Evolutionary conservation across 441 rosid species (phyloP), one percentile per base, ranked within the genome.

Genomic region (Omphalea diandra): DNA sequence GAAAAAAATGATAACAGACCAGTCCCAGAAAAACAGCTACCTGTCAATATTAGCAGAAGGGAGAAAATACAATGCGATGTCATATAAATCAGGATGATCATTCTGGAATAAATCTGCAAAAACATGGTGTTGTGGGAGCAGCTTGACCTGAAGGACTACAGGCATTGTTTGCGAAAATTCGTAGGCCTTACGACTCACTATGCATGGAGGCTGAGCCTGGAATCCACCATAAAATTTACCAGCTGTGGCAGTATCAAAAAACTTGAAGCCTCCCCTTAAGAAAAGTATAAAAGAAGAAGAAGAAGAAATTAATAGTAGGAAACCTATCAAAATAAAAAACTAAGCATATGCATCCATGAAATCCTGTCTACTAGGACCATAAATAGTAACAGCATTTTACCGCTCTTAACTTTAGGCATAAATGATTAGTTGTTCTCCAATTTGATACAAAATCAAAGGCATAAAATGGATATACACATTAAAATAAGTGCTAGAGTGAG

Each of bases 211-310:
- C 54, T 65, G 80, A 70, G 87, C 94, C 65, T 57, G 62, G 79
- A 89, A 83, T 32, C 77, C 81, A 55, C 85, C 85, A 73, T 75
- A 81, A 75, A 83, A 74, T 49, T 78, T 76, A 54, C 74, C 74
- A 1, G 24, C 63, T 0, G 47, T 47, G 43, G 78, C 76, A 75
- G 81, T 68, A 73, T 78, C 82, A 38, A 35, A 35, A 75, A 83
- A 71, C 66, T 76, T 75, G 77, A 90, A 87, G 70, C 80, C 78
- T 55, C 94, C 96, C 68, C 96, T 92, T 76, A 24, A 67, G 61
- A 82, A 73, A 78, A 43, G 49, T 14, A 63, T 68, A 62, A 59
- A 65, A 70, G 72, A 65, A 71, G 36, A 41, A 62, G 35, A 26
- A 12, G 8, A 59, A 27, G 36, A 29, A 22, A 40, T 27, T 22